Evolutionary conservation across 441 rosid species (phyloP), one percentile per base, ranked within the genome.

Genomic region (Erodium texanum): DNA sequence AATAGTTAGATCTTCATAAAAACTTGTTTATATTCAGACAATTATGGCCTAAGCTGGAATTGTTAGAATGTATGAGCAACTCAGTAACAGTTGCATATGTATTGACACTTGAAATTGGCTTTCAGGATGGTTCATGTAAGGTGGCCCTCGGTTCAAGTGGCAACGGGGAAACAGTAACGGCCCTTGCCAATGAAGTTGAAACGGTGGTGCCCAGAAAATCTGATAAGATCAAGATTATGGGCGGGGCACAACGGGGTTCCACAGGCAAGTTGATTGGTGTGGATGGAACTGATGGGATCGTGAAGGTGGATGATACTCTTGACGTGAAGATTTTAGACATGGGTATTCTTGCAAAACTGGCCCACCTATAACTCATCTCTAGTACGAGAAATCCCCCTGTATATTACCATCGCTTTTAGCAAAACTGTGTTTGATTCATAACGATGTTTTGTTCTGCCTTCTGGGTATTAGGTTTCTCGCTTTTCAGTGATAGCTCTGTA

Each of bases 321-420:
- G 99, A 91, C 16, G 97, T 94, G 56, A 89, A 88, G 87, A 92
- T 94, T 80, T 85, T 91, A 76, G 97, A 90, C 70, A 75, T 94
- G 78, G 89, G 71, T 52, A 76, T 86, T 70, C 79, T 94, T 67
- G 99, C 97, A 27, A 94, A 86, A 80, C 72, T 86, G 65, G 87
- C 83, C 62, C 23, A 54, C 22, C 8, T 54, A 19, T 43, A 36
- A 36, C n/a, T 36, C 41, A 36, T 2, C 41, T 36, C 41, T 0
- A 36, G 8, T 5, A 36, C 41, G 14, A 43, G 14, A 14, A 43
- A 43, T 43, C n/a, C 14, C 15, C 50, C 0, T 43, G 50, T 11
- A 43, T 43, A 43, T 43, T 43, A 43, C 50, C n/a, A 43, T 11
- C 15, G n/a, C 5, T 43, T 43, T 43, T 43, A n/a, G n/a, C 50